These are phyloP conservation scores for Leptographium wingfieldii DNA, from an alignment of 2,329 filamentous ascomycete species.

Conservation along the genomic window DNA sequence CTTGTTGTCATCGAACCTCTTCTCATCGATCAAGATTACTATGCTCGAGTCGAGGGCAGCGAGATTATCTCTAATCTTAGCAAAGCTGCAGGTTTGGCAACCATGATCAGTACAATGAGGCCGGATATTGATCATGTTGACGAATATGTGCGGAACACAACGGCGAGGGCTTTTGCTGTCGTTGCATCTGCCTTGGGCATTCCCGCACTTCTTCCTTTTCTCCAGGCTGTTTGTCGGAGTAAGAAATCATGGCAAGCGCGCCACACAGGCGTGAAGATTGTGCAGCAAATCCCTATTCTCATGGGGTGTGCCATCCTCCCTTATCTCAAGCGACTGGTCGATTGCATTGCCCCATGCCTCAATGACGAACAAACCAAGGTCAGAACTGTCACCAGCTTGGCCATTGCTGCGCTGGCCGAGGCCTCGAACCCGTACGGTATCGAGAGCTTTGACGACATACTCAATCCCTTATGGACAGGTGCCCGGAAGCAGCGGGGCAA, in stretches of 20 bases:
- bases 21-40: slow-evolving; percentile 98
- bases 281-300: slow-evolving; percentile 95
- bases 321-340: slow-evolving; percentile 88
- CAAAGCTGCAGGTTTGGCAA: slow-evolving; percentile 90
- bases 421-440: slow-evolving; percentile 98
- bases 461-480: slow-evolving; percentile 94
- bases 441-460: slow-evolving; percentile 94
- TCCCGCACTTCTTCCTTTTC: slow-evolving; percentile 84
- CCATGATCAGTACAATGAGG: slow-evolving; percentile 99
- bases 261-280: slow-evolving; percentile 97
- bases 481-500: slow-evolving; percentile 94
- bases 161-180: slow-evolving; percentile 90
- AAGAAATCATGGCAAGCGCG: slow-evolving; percentile 99
- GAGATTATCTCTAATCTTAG: slow-evolving; percentile 98
- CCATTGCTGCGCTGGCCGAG: slow-evolving; percentile 88
- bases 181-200: slow-evolving; percentile 95
- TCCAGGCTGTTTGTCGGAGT: slow-evolving; percentile 89
- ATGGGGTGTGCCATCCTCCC: slow-evolving; percentile 97
- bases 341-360: slow-evolving; percentile 89
- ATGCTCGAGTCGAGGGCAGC: slow-evolving; percentile 91
- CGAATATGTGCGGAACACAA: slow-evolving; percentile 97
- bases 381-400: slow-evolving; percentile 85
- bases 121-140: slow-evolving; percentile 98
- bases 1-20: slow-evolving; percentile 97
- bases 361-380: slow-evolving; percentile 98